Conservation (phyloP, 129 eudicot genomes). For the Calendula officinalis region DNA sequence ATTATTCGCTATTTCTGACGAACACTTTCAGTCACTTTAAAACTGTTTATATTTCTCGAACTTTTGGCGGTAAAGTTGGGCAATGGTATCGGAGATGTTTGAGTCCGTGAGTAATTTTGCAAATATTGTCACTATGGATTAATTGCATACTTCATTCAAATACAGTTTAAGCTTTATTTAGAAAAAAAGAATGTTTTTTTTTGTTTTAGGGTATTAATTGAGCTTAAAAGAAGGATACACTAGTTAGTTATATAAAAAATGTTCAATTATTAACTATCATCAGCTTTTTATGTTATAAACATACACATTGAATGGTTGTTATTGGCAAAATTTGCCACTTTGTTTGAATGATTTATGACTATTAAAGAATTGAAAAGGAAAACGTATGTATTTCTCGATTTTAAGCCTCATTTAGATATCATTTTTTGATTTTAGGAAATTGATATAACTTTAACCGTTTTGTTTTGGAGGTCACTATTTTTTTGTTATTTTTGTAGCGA, state of each 20-base stretch:
- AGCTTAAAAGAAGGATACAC: background rate
- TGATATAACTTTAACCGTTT: too few species aligned
- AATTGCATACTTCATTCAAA: background rate
- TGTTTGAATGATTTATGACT: background rate
- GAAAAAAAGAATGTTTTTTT: background rate
- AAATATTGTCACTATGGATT: too few species aligned
- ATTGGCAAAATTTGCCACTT: background rate
- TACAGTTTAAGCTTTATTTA: background rate
- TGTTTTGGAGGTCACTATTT: background rate
- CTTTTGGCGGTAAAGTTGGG: background rate
- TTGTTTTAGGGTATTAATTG: background rate
- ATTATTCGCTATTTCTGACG: background rate
- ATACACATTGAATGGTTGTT: background rate
- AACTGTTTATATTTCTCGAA: background rate
- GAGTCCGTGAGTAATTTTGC: background rate
- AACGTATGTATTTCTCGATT: too few species aligned
- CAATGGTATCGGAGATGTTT: background rate
- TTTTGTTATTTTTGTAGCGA: constrained; percentile 9
- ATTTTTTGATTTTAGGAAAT: too few species aligned
- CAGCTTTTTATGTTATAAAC: background rate
- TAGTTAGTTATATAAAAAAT: background rate
- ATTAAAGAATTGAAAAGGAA: background rate
- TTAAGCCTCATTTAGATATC: too few species aligned
- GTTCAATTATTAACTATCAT: background rate
- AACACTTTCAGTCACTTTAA: background rate